phyloP scores from a whole-genome alignment of 2,329 filamentous ascomycete genomes.

The Aspergillus udagawae region DNA sequence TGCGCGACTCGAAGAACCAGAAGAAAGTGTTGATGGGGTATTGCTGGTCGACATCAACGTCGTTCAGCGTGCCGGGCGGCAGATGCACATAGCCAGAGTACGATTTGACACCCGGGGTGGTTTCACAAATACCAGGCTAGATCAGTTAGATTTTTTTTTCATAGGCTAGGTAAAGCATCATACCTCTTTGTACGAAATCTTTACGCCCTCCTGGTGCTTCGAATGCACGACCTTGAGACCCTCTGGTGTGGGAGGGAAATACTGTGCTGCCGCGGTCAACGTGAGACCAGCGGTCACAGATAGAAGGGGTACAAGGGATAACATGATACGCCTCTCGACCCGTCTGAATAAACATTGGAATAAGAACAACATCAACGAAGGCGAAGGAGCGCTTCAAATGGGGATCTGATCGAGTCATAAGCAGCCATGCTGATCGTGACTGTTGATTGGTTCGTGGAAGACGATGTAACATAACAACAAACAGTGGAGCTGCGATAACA shows the following conservation, averaged over 20 bases:
- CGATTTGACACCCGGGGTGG: conserved; percentile 51
- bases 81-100: conserved; percentile 61
- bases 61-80: conserved; percentile 42
- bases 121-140: conserved; percentile 52
- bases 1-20: conserved; percentile 60
- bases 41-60: conserved; percentile 43
- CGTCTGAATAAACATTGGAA: background rate
- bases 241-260: conserved; percentile 41
- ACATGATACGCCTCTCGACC: conserved; percentile 7
- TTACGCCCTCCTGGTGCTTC: conserved; percentile 40
- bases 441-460: background rate
- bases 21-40: conserved; percentile 63
- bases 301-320: conserved; percentile 4
- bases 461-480: background rate
- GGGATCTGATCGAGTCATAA: background rate
- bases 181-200: conserved; percentile 47
- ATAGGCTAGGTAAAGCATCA: conserved; percentile 2
- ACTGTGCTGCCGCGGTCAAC: conserved; percentile 24
- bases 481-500: background rate
- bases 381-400: background rate
- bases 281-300: conserved; percentile 16
- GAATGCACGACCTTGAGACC: conserved; percentile 41
- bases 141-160: background rate
- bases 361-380: background rate
- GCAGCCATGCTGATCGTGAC: background rate